phyloP scores from a whole-genome alignment of 345 rosid genomes.

The Eucalyptus tenuipes region DNA sequence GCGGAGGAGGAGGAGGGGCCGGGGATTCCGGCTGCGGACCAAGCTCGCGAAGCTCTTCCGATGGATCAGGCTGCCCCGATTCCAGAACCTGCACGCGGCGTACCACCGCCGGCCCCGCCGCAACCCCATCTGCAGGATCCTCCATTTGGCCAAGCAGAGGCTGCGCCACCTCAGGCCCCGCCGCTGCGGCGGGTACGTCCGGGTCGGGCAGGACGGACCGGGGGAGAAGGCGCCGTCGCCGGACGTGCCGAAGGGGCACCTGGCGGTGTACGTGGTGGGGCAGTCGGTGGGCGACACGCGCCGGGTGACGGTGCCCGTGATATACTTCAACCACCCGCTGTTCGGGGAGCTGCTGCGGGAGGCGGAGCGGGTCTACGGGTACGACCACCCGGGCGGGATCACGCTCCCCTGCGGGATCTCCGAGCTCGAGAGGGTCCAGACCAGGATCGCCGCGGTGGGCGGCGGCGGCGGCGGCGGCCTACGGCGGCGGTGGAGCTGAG shows the following conservation, averaged over 20 bases:
- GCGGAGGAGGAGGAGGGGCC: background rate
- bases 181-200: background rate
- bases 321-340: slow-evolving; percentile 76
- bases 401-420: slow-evolving; percentile 66
- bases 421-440: slow-evolving; percentile 68
- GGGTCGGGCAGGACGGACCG: background rate
- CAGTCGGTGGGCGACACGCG: slow-evolving; percentile 27
- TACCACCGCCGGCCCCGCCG: background rate
- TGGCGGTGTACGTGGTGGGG: slow-evolving; percentile 72
- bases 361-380: slow-evolving; percentile 71
- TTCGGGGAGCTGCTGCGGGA: slow-evolving; percentile 65
- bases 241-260: slow-evolving; percentile 61
- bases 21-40: background rate
- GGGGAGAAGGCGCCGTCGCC: background rate
- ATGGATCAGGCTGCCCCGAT: background rate
- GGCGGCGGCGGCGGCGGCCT: slow-evolving; percentile 42
- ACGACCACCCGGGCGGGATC: slow-evolving; percentile 64
- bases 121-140: background rate
- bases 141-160: background rate
- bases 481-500: background rate
- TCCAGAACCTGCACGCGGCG: background rate
- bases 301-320: slow-evolving; percentile 59
- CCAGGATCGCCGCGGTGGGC: slow-evolving; percentile 59
- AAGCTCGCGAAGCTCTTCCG: background rate
- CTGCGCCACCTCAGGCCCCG: background rate